Percentiles rank a stretch among this genome's conserved stretches.
Evolutionary conservation across 352 stramenopile genomes (phyloP).

Genomic region (Phytophthora idaei): DNA sequence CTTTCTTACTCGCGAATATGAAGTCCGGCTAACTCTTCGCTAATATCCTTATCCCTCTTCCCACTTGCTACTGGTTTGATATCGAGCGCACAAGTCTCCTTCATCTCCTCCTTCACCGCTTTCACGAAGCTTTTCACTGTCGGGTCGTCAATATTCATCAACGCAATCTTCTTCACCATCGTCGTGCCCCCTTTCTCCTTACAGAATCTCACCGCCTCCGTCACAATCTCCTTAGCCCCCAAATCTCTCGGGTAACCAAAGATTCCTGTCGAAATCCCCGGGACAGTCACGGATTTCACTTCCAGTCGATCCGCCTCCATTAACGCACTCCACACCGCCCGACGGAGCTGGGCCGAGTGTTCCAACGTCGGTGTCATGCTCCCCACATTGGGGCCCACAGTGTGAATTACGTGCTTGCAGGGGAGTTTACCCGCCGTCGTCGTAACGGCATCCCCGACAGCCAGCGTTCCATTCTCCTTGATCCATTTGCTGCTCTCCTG

Average conservation of each 20-base stretch:
- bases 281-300: conserved; percentile 43
- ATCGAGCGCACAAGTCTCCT: background rate
- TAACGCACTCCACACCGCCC: conserved; percentile 44
- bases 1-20: conserved; percentile 17
- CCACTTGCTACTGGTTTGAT: too few relatives aligned
- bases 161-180: conserved; percentile 25
- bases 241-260: conserved; percentile 56
- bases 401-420: conserved; percentile 52
- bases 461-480: conserved; percentile 22
- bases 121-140: conserved; percentile 34
- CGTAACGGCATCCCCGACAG: conserved; percentile 41
- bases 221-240: conserved; percentile 44
- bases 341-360: conserved; percentile 37
- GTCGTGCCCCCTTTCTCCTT: conserved; percentile 16
- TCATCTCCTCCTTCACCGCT: conserved; percentile 22
- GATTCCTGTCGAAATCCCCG: conserved; percentile 51
- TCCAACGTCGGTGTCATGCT: conserved; percentile 22
- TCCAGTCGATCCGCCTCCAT: conserved; percentile 37
- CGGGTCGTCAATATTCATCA: conserved; percentile 51
- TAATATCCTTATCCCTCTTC: conserved; percentile 6
- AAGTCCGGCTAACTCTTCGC: conserved; percentile 13
- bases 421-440: conserved; percentile 40
- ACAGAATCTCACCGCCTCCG: conserved; percentile 35
- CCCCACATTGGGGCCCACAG: conserved; percentile 40
- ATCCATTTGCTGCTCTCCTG: conserved; percentile 42